Evolutionary conservation across 108 stramenopile species (phyloP).

Genomic region (Cyclostephanos tholiformis): DNA sequence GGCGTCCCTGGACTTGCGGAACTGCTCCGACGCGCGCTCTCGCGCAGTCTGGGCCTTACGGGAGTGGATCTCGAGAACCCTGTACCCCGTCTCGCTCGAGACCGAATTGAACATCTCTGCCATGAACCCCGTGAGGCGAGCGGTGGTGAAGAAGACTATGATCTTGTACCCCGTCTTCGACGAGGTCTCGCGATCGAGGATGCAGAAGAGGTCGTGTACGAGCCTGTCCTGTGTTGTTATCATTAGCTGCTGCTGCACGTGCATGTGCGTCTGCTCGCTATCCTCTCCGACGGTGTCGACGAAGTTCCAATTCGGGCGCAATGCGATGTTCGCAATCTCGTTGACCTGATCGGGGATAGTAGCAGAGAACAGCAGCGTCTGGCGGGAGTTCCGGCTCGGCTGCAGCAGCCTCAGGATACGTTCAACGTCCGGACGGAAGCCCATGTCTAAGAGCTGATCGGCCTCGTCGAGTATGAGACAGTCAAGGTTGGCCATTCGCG

Average conservation of each 20-base stretch:
- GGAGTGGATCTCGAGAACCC: conserved; percentile 86
- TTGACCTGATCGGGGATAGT: conserved; percentile 77
- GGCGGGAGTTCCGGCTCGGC: conserved; percentile 56
- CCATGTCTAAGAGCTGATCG: conserved; percentile 91
- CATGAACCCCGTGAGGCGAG: conserved; percentile 79
- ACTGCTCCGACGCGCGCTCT: conserved; percentile 56
- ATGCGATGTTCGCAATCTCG: conserved; percentile 46
- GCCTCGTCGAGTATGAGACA: conserved; percentile 50
- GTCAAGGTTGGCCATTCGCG: conserved; percentile 39
- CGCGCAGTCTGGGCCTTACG: conserved; percentile 79
- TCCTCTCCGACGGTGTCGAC: conserved; percentile 64
- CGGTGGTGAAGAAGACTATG: conserved; percentile 92
- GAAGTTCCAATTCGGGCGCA: conserved; percentile 44
- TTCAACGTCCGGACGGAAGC: conserved; percentile 87
- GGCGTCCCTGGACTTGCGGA: conserved; percentile 57
- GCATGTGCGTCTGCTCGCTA: conserved; percentile 52
- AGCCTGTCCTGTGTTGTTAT: conserved; percentile 39
- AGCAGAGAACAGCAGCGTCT: conserved; percentile 91
- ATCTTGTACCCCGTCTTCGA: conserved; percentile 52
- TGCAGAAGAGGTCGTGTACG: conserved; percentile 34
- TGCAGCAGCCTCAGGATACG: conserved; percentile 65
- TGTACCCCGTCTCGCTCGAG: conserved; percentile 39
- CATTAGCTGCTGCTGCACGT: conserved; percentile 55
- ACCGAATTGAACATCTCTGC: conserved; percentile 74
- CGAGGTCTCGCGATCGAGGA: conserved; percentile 39